Percentiles rank a stretch among this genome's conserved stretches.
Conservation (phyloP, 208 protist genomes). For the Leishmania lainsoni region DNA sequence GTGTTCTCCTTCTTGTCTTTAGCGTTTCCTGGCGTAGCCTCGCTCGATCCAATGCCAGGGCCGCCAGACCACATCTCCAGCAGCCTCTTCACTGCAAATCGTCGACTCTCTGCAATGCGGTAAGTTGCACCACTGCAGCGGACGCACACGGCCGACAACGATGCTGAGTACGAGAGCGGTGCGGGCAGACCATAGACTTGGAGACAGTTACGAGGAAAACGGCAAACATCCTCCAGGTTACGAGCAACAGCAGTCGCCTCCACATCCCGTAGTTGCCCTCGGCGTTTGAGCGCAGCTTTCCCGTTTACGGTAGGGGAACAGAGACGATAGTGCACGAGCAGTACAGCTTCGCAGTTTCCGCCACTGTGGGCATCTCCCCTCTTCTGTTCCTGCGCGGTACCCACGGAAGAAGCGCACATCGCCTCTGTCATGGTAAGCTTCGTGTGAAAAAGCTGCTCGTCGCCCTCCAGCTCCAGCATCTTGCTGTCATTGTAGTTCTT, state of each 20-base stretch:
- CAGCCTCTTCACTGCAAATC: background rate
- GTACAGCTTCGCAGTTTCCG: background rate
- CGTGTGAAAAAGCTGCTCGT: slow-evolving; percentile 49
- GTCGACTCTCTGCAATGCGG: background rate
- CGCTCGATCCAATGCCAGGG: background rate
- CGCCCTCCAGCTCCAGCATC: slow-evolving; percentile 69
- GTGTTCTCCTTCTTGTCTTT: no score
- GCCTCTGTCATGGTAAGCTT: slow-evolving; percentile 27
- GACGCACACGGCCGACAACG: slow-evolving; percentile 12
- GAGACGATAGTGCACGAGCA: slow-evolving; percentile 27
- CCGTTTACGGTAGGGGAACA: background rate
- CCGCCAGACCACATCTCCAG: background rate
- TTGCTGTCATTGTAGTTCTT: slow-evolving; percentile 68
- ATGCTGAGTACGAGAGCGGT: slow-evolving; percentile 23
- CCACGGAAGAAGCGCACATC: background rate
- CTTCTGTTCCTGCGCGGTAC: background rate
- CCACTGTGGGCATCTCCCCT: background rate
- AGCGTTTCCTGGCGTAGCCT: background rate
- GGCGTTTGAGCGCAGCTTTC: background rate
- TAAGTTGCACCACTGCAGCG: slow-evolving; percentile 12
- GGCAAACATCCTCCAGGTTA: slow-evolving; percentile 6
- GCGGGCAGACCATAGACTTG: slow-evolving; percentile 14
- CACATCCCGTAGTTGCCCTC: background rate
- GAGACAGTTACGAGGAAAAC: slow-evolving; percentile 13
- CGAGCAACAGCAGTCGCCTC: slow-evolving; percentile 9